Evolutionary conservation across 805 yeast species (phyloP).

Genomic region (Tetrapisispora namnaoensis): DNA sequence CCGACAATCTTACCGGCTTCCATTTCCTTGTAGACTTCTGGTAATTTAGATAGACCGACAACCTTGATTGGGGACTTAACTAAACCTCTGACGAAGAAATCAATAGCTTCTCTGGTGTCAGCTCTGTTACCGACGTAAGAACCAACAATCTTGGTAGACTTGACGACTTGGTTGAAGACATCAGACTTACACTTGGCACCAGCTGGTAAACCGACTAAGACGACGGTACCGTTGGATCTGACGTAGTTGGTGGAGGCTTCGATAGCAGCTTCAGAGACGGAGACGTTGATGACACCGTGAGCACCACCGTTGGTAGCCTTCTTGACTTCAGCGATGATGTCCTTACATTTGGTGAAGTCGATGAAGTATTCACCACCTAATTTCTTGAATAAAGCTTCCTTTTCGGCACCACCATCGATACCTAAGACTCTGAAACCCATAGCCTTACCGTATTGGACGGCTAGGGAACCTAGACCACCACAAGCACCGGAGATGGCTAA

Average conservation of each 20-base stretch:
- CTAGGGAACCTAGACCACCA: constrained; percentile 73
- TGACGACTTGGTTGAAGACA: constrained; percentile 42
- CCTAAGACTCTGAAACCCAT: constrained; percentile 65
- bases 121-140: constrained; percentile 46
- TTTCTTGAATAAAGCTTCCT: constrained; percentile 41
- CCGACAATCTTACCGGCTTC: constrained; percentile 78
- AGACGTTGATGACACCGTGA: constrained; percentile 61
- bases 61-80: constrained; percentile 65
- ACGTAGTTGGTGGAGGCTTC: constrained; percentile 41
- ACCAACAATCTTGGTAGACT: constrained; percentile 38
- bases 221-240: constrained; percentile 52
- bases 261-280: constrained; percentile 46
- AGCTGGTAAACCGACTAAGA: constrained; percentile 51
- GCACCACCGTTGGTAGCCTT: constrained; percentile 53
- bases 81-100: constrained; percentile 62
- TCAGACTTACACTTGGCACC: constrained; percentile 38
- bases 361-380: constrained; percentile 58
- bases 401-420: constrained; percentile 67
- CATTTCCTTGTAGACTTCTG: constrained; percentile 65
- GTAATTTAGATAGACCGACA: constrained; percentile 64
- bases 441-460: constrained; percentile 66
- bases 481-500: constrained; percentile 71
- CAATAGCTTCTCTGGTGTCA: constrained; percentile 55
- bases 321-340: constrained; percentile 37
- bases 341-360: constrained; percentile 45